Evolutionary conservation across 805 yeast genomes (phyloP).

Genomic region (Saturnispora bothae): DNA sequence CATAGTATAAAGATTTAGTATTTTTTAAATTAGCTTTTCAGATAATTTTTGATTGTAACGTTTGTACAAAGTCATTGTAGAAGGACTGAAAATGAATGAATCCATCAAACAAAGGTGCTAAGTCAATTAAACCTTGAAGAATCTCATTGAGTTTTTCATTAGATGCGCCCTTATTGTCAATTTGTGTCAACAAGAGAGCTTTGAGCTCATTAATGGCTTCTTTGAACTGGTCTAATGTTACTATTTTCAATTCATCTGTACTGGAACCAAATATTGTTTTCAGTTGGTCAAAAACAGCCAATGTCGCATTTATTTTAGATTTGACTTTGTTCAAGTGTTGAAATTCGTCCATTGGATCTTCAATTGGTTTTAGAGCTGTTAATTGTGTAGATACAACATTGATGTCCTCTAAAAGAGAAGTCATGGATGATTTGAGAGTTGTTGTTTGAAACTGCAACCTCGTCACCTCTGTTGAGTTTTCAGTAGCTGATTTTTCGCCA

Average conservation of each 20-base stretch:
- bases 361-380: slow-evolving; percentile 7
- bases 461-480: slow-evolving; percentile 32
- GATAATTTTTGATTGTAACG: slow-evolving; percentile 26
- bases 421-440: slow-evolving; percentile 46
- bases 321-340: slow-evolving; percentile 36
- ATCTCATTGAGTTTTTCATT: slow-evolving; percentile 29
- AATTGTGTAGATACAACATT: slow-evolving; percentile 23
- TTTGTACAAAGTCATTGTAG: slow-evolving; percentile 40
- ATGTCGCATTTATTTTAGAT: slow-evolving; percentile 27
- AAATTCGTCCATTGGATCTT: slow-evolving; percentile 26
- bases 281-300: slow-evolving; percentile 35
- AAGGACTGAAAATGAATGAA: slow-evolving; percentile 39
- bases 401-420: slow-evolving; percentile 43
- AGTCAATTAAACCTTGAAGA: slow-evolving; percentile 36
- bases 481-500: not conserved
- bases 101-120: slow-evolving; percentile 44
- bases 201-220: slow-evolving; percentile 35
- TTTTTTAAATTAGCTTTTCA: not conserved
- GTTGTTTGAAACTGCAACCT: slow-evolving; percentile 59
- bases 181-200: slow-evolving; percentile 25
- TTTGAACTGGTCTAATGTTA: slow-evolving; percentile 22
- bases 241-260: slow-evolving; percentile 7
- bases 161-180: not conserved
- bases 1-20: too few relatives aligned
- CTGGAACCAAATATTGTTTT: slow-evolving; percentile 28